Conservation (phyloP, 768 basidiomycete species). For the Boletus rubescentipes region DNA sequence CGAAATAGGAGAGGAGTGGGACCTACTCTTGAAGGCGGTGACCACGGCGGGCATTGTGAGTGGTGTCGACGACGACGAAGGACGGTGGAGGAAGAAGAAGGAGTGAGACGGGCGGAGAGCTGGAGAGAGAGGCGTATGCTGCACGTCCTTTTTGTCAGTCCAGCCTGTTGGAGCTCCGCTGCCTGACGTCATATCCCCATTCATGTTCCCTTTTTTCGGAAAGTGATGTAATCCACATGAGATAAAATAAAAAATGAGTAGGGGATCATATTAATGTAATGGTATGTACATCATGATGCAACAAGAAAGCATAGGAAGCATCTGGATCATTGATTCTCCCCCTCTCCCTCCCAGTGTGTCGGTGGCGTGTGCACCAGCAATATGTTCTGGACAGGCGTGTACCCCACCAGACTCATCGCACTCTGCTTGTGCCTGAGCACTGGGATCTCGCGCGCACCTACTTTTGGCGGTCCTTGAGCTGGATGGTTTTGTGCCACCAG, state of each 20-base stretch:
- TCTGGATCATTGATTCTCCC: conserved; percentile 8
- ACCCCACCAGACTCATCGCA: conserved; percentile 59
- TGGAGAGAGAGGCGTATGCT: conserved; percentile 12
- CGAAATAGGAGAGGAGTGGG: not conserved
- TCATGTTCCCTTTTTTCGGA: conserved; percentile 7
- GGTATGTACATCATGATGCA: not conserved
- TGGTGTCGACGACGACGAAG: conserved; percentile 6
- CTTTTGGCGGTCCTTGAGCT: conserved; percentile 49
- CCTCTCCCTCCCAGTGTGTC: conserved; percentile 37
- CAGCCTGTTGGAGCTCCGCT: conserved; percentile 34
- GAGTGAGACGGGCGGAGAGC: not conserved
- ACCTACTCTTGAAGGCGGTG: conserved; percentile 85
- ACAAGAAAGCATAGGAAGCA: not conserved
- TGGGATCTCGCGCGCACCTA: conserved; percentile 42
- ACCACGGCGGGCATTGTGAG: conserved; percentile 68
- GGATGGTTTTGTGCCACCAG: conserved; percentile 32
- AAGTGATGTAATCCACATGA: not conserved
- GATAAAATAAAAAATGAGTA: not conserved
- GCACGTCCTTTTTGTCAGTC: conserved; percentile 33
- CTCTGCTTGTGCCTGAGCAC: conserved; percentile 53
- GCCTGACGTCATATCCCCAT: conserved; percentile 31
- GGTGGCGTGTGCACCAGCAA: conserved; percentile 67
- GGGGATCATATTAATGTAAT: not conserved
- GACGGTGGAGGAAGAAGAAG: not conserved
- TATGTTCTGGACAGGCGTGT: conserved; percentile 78